A percentile compares a stretch with the other conserved stretches of the same genome.
phyloP scores from a whole-genome alignment of 176 grass and related monocot species.

The Oropetium thomaeum region DNA sequence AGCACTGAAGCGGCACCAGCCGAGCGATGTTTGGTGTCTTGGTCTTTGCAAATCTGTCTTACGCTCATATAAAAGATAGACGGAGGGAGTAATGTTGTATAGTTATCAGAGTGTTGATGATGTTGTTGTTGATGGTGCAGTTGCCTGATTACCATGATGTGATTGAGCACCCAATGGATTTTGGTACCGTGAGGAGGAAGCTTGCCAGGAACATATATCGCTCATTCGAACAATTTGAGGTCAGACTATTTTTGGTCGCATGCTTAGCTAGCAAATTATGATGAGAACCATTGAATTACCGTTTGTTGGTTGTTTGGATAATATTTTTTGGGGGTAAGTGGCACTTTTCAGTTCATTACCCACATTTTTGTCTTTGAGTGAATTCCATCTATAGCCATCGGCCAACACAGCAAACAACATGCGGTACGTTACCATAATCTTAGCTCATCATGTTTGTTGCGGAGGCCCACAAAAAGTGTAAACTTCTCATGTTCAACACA shows the following conservation, averaged over 20 bases:
- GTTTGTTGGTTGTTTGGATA: not conserved
- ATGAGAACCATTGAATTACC: not conserved
- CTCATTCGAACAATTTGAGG: constrained; percentile 97
- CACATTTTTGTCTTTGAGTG: constrained; percentile 24
- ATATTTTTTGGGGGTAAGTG: not conserved
- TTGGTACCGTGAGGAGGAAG: constrained; percentile 83
- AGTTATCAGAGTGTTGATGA: constrained; percentile 29
- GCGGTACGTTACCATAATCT: not conserved
- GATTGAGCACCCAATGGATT: constrained; percentile 99
- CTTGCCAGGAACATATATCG: constrained; percentile 70
- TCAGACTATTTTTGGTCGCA: constrained; percentile 31
- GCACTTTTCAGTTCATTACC: constrained; percentile 23
- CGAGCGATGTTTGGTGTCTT: too few species aligned
- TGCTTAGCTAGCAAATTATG: not conserved
- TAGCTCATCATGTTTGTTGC: not conserved
- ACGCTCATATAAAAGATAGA: too few species aligned
- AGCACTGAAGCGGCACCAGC: too few species aligned
- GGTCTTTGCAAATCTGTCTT: too few species aligned
- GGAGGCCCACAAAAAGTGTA: constrained; percentile 2
- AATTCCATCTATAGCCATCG: constrained; percentile 4
- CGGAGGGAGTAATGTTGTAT: too few species aligned
- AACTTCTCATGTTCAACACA: not conserved
- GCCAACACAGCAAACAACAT: not conserved
- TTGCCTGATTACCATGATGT: constrained; percentile 95
- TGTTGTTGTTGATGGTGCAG: constrained; percentile 49